Evolutionary conservation across 208 protist species (phyloP).

Genomic region (Naegleria lovaniensis): DNA sequence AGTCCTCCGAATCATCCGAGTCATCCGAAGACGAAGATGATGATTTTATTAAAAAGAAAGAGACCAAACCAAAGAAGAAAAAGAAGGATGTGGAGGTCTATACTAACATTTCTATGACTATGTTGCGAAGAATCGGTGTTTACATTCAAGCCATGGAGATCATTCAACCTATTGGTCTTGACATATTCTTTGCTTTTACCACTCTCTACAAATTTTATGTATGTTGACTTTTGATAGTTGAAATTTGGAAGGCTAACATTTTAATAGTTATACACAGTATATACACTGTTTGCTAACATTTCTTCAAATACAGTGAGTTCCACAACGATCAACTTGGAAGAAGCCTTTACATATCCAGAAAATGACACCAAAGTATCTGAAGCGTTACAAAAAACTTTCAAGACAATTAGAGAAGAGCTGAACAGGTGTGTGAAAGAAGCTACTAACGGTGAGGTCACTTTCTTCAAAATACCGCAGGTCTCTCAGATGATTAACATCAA

Average conservation of each 20-base stretch:
- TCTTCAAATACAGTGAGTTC: neutral
- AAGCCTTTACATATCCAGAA: neutral
- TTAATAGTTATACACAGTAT: conserved; percentile 20
- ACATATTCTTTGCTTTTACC: conserved; percentile 1
- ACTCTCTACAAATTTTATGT: conserved; percentile 19
- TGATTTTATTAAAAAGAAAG: neutral
- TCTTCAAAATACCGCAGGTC: neutral
- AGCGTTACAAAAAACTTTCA: neutral
- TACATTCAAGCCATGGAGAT: conserved; percentile 23
- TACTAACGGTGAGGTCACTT: neutral
- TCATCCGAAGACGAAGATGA: neutral
- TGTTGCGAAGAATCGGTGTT: conserved; percentile 5
- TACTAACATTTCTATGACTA: neutral
- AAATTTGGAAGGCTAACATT: neutral
- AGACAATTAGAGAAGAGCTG: neutral
- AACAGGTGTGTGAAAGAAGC: neutral
- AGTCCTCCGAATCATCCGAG: neutral
- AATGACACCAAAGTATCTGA: neutral
- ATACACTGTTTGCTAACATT: conserved; percentile 21
- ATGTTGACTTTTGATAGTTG: neutral
- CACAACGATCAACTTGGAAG: neutral
- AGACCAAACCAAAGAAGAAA: neutral
- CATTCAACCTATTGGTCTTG: neutral
- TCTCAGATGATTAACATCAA: neutral
- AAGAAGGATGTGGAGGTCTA: neutral